A percentile compares a stretch with the other conserved stretches of the same genome.
Conservation (phyloP, 352 stramenopile genomes). For the Globisporangium mamillatum region DNA sequence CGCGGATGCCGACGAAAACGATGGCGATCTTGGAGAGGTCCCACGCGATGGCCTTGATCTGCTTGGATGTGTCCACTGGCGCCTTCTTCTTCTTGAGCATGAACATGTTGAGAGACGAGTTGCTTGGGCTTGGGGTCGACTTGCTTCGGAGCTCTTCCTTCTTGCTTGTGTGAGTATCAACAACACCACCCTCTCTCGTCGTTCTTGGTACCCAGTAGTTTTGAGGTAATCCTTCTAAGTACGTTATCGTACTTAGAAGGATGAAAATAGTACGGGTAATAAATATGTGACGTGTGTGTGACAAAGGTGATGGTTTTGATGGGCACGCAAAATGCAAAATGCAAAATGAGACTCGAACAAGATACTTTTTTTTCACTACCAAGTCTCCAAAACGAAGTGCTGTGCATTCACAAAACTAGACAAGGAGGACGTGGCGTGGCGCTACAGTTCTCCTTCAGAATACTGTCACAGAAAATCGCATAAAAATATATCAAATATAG, state of each 20-base stretch:
- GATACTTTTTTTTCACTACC: background rate
- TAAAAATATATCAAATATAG: too few species aligned
- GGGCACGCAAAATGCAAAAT: conserved; percentile 2
- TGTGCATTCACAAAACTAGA: conserved; percentile 4
- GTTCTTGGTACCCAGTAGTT: conserved; percentile 15
- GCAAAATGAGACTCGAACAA: background rate
- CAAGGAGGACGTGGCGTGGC: background rate
- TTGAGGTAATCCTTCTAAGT: conserved; percentile 3
- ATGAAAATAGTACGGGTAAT: background rate
- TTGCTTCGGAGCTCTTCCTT: conserved; percentile 6
- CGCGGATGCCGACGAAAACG: conserved; percentile 73
- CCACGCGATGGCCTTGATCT: conserved; percentile 72
- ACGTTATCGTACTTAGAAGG: background rate
- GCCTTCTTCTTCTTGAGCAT: conserved; percentile 89
- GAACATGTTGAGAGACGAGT: conserved; percentile 44
- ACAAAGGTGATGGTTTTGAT: background rate
- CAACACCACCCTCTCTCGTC: background rate
- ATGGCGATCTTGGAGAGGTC: conserved; percentile 75
- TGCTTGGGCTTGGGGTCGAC: background rate
- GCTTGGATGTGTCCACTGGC: conserved; percentile 73
- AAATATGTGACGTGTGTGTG: conserved; percentile 17
- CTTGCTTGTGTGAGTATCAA: background rate
- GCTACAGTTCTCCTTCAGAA: too few species aligned
- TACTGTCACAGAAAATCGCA: too few species aligned
- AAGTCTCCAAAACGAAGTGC: background rate